phyloP scores from a whole-genome alignment of 371 early-diverging fungal genomes.

The Apophysomyces trapeziformis region DNA sequence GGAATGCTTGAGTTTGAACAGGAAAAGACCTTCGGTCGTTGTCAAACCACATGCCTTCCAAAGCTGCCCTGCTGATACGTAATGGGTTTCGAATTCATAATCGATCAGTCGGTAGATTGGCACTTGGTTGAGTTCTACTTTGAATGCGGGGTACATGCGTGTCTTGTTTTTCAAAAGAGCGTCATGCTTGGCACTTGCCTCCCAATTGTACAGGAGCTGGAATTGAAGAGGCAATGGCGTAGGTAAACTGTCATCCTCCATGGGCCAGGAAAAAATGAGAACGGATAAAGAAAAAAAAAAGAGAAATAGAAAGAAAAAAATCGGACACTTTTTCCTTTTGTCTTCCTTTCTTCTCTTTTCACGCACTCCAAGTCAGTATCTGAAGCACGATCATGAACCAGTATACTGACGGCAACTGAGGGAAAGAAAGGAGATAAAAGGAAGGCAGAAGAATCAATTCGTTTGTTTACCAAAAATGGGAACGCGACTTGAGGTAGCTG shows the following conservation, averaged over 20 bases:
- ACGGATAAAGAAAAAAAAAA: not conserved
- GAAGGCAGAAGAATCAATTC: no score
- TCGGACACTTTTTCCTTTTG: no score
- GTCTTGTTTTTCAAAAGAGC: constrained; percentile 25
- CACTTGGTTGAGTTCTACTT: constrained; percentile 33
- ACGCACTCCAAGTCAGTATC: not conserved
- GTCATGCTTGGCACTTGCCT: constrained; percentile 21
- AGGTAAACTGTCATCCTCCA: not conserved
- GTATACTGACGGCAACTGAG: no score
- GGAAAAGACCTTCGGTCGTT: constrained; percentile 45
- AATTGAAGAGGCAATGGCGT: constrained; percentile 32
- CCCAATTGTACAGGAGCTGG: constrained; percentile 41
- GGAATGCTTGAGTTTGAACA: constrained; percentile 35
- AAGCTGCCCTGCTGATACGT: constrained; percentile 44
- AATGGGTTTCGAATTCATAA: constrained; percentile 37
- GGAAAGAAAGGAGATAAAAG: no score
- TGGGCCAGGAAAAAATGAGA: not conserved
- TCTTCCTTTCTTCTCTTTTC: no score
- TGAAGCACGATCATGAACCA: not conserved
- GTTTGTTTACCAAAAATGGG: no score
- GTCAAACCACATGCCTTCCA: constrained; percentile 49
- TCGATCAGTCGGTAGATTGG: constrained; percentile 47
- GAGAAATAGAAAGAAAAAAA: no score
- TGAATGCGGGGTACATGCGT: constrained; percentile 43
- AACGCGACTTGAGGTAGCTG: no score